Conservation (phyloP, 331 rosid species). For the Spiraea crenata region DNA sequence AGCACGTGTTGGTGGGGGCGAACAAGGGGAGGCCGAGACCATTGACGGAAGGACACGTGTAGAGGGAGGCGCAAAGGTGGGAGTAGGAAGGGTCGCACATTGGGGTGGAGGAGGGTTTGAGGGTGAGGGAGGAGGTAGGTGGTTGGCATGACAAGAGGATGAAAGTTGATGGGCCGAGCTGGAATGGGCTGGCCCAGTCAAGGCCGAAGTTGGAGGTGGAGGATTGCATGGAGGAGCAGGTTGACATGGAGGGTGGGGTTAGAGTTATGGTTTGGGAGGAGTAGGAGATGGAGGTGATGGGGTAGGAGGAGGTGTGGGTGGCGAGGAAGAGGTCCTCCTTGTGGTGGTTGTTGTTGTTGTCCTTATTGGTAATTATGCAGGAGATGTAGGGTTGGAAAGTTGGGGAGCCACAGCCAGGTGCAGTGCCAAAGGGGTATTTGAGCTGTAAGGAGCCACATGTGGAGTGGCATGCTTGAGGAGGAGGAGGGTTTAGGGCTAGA, state of each 20-base stretch:
- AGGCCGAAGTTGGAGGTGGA: slow-evolving; percentile 44
- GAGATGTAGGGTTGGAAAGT: slow-evolving; percentile 50
- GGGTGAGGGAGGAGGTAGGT: slow-evolving; percentile 40
- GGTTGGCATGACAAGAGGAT: slow-evolving; percentile 57
- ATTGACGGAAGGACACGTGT: slow-evolving; percentile 56
- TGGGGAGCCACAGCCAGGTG: slow-evolving; percentile 66
- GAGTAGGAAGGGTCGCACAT: slow-evolving; percentile 49
- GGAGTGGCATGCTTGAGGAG: slow-evolving; percentile 31
- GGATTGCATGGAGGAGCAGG: slow-evolving; percentile 55
- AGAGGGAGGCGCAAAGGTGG: slow-evolving; percentile 60
- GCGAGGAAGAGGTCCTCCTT: slow-evolving; percentile 34
- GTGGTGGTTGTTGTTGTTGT: not conserved
- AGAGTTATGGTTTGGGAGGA: slow-evolving; percentile 50
- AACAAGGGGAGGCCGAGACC: slow-evolving; percentile 46
- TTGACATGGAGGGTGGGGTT: slow-evolving; percentile 55
- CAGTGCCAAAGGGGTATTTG: slow-evolving; percentile 66
- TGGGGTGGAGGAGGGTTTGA: slow-evolving; percentile 29
- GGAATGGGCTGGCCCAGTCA: slow-evolving; percentile 66
- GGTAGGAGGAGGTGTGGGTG: slow-evolving; percentile 61
- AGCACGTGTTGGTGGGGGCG: slow-evolving; percentile 59
- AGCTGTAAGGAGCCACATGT: slow-evolving; percentile 51
- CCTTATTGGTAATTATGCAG: slow-evolving; percentile 27
- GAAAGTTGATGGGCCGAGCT: slow-evolving; percentile 58
- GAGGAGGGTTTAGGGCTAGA: not conserved
- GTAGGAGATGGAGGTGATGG: slow-evolving; percentile 57